Evolutionary conservation across 148 eudicot species (phyloP).

Genomic region (Persicaria tinctoria): DNA sequence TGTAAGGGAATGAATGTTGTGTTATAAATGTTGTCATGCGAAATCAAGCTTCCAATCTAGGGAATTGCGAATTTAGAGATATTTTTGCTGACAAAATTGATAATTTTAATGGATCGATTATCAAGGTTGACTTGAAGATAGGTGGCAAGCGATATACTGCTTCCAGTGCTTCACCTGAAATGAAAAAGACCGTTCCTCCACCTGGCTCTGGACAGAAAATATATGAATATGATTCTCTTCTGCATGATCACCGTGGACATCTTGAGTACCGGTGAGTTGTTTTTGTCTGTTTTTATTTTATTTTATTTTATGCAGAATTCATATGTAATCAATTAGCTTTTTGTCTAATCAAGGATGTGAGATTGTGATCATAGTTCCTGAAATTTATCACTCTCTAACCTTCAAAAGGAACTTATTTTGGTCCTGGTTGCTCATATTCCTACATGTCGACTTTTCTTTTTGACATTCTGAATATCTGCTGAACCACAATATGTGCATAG

Average conservation of each 20-base stretch:
- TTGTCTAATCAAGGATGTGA: too few relatives aligned
- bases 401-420: too few relatives aligned
- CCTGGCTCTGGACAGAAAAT: constrained; percentile 77
- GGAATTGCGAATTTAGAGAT: background rate
- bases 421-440: too few relatives aligned
- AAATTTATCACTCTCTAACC: too few relatives aligned
- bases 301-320: background rate
- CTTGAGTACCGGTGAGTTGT: constrained; percentile 80
- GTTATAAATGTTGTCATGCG: background rate
- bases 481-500: too few relatives aligned
- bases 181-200: constrained; percentile 43
- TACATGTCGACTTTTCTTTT: too few relatives aligned
- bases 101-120: background rate
- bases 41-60: background rate
- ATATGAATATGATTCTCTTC: constrained; percentile 77
- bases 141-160: background rate
- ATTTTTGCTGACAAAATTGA: background rate
- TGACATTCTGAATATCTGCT: too few relatives aligned
- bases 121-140: background rate
- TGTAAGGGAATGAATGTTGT: background rate
- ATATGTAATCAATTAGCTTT: background rate
- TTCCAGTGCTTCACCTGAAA: background rate
- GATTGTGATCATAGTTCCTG: too few relatives aligned
- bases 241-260: constrained; percentile 54
- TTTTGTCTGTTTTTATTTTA: background rate